Percentiles rank a stretch among this genome's conserved stretches.
These are phyloP conservation scores for Calocera cornea DNA, from an alignment of 768 basidiomycete genomes.

Conservation along the genomic window DNA sequence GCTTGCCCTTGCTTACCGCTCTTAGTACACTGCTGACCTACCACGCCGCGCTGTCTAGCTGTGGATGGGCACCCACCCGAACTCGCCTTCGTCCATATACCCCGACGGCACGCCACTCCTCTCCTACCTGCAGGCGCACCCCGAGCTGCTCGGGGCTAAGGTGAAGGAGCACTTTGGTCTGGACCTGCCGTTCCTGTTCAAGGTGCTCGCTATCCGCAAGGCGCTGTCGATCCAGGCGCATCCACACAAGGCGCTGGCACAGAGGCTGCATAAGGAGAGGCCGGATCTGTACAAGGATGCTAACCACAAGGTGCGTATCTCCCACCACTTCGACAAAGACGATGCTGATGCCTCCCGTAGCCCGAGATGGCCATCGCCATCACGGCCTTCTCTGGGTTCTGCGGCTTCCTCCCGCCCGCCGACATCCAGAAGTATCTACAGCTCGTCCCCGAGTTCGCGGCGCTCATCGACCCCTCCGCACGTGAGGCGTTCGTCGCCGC, in stretches of 20 bases:
- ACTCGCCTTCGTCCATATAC: constrained; percentile 43
- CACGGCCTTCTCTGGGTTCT: constrained; percentile 78
- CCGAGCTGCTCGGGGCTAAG: constrained; percentile 49
- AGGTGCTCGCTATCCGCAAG: constrained; percentile 78
- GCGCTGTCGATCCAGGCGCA: constrained; percentile 86
- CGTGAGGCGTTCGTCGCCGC: constrained; percentile 37
- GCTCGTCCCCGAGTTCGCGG: constrained; percentile 59
- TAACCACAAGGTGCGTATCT: constrained; percentile 62
- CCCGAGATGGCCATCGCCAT: constrained; percentile 98
- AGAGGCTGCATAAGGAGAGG: constrained; percentile 47
- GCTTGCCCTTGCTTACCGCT: constrained; percentile 15
- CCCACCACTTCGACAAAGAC: neutral
- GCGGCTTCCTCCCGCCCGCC: constrained; percentile 78
- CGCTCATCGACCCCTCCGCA: constrained; percentile 49
- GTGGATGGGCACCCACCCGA: constrained; percentile 98
- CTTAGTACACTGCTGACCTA: neutral
- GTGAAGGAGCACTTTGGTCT: constrained; percentile 45
- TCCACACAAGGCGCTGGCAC: constrained; percentile 73
- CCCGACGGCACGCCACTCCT: constrained; percentile 37
- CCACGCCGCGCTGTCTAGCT: constrained; percentile 56
- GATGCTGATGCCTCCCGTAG: constrained; percentile 13
- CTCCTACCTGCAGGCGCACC: constrained; percentile 49
- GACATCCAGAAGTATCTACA: constrained; percentile 55
- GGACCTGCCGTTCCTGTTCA: constrained; percentile 83
- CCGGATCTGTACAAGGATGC: constrained; percentile 90